These are phyloP conservation scores for Trichosporon coremiiforme DNA, from an alignment of 1,284 basidiomycete species.

Conservation along the genomic window DNA sequence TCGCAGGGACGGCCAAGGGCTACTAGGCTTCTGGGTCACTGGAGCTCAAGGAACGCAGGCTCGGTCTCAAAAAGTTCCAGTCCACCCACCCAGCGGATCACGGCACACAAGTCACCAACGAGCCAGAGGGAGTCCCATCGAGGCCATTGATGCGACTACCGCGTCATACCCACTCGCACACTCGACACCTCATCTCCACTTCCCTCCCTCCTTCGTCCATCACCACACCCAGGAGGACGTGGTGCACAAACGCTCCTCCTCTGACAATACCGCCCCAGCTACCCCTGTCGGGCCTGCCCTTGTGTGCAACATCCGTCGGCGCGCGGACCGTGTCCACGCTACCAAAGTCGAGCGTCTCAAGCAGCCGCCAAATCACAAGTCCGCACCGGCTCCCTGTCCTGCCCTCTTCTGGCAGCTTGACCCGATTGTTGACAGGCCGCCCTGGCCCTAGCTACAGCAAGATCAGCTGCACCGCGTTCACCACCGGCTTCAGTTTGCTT, in stretches of 20 bases:
- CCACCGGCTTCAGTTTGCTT: background rate
- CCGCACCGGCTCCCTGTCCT: background rate
- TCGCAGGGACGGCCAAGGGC: background rate
- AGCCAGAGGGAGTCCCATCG: background rate
- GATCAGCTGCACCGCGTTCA: background rate
- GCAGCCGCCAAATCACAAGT: background rate
- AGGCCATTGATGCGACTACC: background rate
- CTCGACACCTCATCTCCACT: background rate
- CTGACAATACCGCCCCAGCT: background rate
- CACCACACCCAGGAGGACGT: background rate
- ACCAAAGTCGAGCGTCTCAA: background rate
- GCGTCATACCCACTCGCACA: background rate
- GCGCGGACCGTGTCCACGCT: background rate
- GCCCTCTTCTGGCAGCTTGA: background rate
- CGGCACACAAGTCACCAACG: background rate
- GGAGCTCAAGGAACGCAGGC: background rate
- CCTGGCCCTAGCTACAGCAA: background rate
- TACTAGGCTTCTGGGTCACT: background rate
- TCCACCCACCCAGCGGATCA: background rate
- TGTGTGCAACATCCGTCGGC: background rate
- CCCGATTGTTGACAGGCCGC: background rate
- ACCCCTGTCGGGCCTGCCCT: background rate
- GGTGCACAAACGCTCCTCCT: background rate
- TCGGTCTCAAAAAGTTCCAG: slow-evolving; percentile 2
- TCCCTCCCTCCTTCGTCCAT: background rate